Percentiles rank a stretch among this genome's conserved stretches.
Conservation (phyloP, 225 moss, liverwort and hornwort species). For the Physcomitrellopsis africana region DNA sequence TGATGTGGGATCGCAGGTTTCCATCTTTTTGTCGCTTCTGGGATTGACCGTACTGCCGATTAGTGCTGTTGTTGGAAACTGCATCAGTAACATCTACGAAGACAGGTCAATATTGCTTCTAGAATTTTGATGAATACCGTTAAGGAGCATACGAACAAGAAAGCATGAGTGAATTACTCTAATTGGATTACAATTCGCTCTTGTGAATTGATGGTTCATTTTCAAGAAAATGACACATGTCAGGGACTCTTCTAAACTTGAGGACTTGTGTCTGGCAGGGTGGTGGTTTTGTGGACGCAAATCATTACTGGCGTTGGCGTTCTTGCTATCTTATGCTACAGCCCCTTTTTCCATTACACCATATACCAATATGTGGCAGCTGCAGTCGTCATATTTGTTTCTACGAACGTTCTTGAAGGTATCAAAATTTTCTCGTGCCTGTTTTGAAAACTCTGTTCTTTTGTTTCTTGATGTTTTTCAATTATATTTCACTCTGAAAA, state of each 20-base stretch:
- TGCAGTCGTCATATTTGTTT: conserved; percentile 69
- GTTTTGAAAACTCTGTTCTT: no score
- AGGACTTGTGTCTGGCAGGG: conserved; percentile 31
- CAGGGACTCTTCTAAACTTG: no score
- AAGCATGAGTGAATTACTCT: no score
- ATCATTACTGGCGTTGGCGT: conserved; percentile 59
- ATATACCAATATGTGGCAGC: conserved; percentile 63
- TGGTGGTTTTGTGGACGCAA: conserved; percentile 67
- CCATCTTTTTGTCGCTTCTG: conserved; percentile 78
- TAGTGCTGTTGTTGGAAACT: conserved; percentile 84
- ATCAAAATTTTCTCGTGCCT: background rate
- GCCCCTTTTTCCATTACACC: conserved; percentile 44
- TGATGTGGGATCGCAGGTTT: conserved; percentile 43
- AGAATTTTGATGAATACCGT: no score
- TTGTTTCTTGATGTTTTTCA: no score
- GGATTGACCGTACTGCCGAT: conserved; percentile 90
- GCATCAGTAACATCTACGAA: conserved; percentile 73
- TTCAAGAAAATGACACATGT: no score
- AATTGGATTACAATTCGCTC: background rate
- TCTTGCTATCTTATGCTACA: conserved; percentile 46
- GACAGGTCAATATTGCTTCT: conserved; percentile 45
- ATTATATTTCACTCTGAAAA: no score
- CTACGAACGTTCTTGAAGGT: conserved; percentile 89
- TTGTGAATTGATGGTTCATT: no score
- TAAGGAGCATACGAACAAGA: no score